Base-by-base conservation (phyloP, 352 stramenopile species). In the Stephanocyclus meneghinianus region DNA sequence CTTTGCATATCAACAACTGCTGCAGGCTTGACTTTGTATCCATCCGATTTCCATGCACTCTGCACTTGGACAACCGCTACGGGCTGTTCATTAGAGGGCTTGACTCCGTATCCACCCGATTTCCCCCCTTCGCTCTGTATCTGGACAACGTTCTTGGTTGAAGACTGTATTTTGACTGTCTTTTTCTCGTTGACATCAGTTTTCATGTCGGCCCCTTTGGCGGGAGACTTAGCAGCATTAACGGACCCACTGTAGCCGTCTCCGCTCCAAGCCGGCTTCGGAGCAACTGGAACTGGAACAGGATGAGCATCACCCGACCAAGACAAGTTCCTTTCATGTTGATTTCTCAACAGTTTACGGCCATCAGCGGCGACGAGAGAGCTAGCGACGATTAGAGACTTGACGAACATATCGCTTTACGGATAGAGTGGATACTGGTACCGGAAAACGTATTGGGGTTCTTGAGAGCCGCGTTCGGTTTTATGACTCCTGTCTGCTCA, bases 321-420 rank as follows among this genome's bases (percentile, higher is more conserved):
- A 32, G 50, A 7, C 15, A 65, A 30, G 11, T 35, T 18, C 35
- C 57, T 65, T 48, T 65, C 57, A 0, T 13, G 32, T 29, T 65
- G 57, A 13, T 65, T 65, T 10, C 57, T 21, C 11, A 65, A 21
- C 0, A 65, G 32, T 51, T 50, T 30, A 18, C 57, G 57, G 57
- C 57, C 57, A 16, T 65, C 57, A 51, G 35, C 57, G n/a, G 35
- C 35, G 2, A 32, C 26, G 2, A 65, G 35, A 16, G 32, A 51
- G 57, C 13, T 51, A 30, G 32, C 57, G 2, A 65, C 35, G 57
- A 65, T 21, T 2, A 65, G 32, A 42, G 57, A 48, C 48, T 65
- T 65, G 2, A 65, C 30, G 6, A 65, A 65, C 57, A 65, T 65
- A 7, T 65, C 2, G 53, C 5, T 44, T 3, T 40, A 40, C 7